Percentiles rank a stretch among this genome's conserved stretches.
Conservation (phyloP, 2,329 filamentous ascomycete genomes). For the Pseudocercospora vitis region DNA sequence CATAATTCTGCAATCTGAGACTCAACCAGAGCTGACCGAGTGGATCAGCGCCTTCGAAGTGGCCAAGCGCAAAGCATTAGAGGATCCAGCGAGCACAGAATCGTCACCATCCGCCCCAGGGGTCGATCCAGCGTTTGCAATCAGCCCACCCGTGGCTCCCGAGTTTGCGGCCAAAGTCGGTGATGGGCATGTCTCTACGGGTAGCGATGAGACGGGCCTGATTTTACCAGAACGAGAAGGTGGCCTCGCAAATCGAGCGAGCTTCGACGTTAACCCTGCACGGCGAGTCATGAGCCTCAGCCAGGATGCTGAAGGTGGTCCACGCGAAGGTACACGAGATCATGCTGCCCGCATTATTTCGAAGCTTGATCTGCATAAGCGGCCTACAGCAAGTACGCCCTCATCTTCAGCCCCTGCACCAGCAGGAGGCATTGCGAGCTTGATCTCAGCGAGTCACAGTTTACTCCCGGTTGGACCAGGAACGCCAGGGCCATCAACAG, state of each 20-base stretch:
- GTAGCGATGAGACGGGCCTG: conserved; percentile 58
- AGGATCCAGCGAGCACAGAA: conserved; percentile 62
- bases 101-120: conserved; percentile 42
- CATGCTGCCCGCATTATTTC: conserved; percentile 88
- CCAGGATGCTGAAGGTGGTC: conserved; percentile 42
- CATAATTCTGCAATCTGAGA: conserved; percentile 87
- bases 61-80: conserved; percentile 87
- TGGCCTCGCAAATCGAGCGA: conserved; percentile 60
- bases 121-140: conserved; percentile 79
- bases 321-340: conserved; percentile 73
- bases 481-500: conserved; percentile 37
- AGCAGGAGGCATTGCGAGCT: conserved; percentile 72
- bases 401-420: conserved; percentile 37
- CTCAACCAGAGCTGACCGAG: conserved; percentile 84
- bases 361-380: conserved; percentile 85
- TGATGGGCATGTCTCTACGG: conserved; percentile 61
- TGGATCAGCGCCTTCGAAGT: conserved; percentile 94
- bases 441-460: conserved; percentile 82
- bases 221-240: conserved; percentile 49
- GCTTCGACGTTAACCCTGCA: conserved; percentile 65
- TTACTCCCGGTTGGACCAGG: conserved; percentile 66
- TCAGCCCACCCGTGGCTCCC: conserved; percentile 80
- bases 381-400: conserved; percentile 57
- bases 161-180: conserved; percentile 83
- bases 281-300: conserved; percentile 51